Conservation (phyloP, 805 yeast species). For the Candida arabinofermentans region DNA sequence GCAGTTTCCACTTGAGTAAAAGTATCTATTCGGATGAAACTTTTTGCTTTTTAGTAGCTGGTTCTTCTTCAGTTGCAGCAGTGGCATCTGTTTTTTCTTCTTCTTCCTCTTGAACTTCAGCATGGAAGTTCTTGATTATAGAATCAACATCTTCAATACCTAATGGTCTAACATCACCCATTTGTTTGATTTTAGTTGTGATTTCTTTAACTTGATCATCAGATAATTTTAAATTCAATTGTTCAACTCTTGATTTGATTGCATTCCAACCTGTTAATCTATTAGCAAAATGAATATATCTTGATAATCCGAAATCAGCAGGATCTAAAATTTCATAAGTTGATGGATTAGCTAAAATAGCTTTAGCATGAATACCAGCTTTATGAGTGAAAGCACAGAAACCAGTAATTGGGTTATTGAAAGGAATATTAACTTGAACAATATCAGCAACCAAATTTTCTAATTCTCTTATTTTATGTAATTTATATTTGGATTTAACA, state of each 20-base stretch:
- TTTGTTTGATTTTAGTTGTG: conserved; percentile 48
- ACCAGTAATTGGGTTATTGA: conserved; percentile 61
- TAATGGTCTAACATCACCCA: conserved; percentile 58
- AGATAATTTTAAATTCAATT: conserved; percentile 49
- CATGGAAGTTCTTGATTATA: conserved; percentile 51
- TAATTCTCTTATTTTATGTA: conserved; percentile 51
- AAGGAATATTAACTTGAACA: conserved; percentile 55
- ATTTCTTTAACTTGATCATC: conserved; percentile 57
- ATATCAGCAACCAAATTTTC: conserved; percentile 58
- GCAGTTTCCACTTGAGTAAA: background rate
- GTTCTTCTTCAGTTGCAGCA: conserved; percentile 9
- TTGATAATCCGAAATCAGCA: conserved; percentile 54
- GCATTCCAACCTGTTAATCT: conserved; percentile 64
- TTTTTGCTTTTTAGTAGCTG: conserved; percentile 36
- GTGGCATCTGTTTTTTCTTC: conserved; percentile 14
- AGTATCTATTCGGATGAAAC: conserved; percentile 2
- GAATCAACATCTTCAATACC: conserved; percentile 60
- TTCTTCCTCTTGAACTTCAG: conserved; percentile 30
- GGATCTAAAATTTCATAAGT: conserved; percentile 59
- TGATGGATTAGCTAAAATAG: conserved; percentile 60
- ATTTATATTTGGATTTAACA: conserved; percentile 53
- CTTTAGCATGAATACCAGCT: conserved; percentile 63
- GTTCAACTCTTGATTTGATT: conserved; percentile 57
- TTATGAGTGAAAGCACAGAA: conserved; percentile 63
- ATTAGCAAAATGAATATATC: conserved; percentile 59